Evolutionary conservation across 176 grass and related monocot species (phyloP), one percentile per base, ranked within the genome.

Genomic region (Bolboschoenus planiculmis): DNA sequence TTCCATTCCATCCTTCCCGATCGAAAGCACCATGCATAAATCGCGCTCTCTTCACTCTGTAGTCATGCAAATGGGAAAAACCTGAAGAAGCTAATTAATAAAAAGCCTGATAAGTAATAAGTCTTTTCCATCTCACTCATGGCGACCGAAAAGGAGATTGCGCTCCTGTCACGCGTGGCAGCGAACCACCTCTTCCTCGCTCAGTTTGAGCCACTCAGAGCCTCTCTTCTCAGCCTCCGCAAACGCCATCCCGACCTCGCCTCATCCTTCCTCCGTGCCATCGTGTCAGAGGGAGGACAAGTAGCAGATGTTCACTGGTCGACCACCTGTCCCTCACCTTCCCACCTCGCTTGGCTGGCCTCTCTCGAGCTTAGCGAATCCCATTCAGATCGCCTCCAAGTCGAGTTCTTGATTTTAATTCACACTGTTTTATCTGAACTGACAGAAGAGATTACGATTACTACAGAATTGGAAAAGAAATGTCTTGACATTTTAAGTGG

Each of bases 131-230:
- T 46, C 79, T 46, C 20, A 42, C 30, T 54, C 44, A 81, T 83
- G 21, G 86, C 87, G 79, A 50, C 80, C 75, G 92, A 97, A 65
- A 88, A 91, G 89, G 95, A 98, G 88, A 86, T 89, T 24, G 65
- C 73, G 30, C 83, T 95, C 44, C 92, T 98, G 46, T 84, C 92
- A 27, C 90, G 92, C 56, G 92, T 95, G 83, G 90, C 93, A 55
- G 82, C 90, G 46, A 94, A 98, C 82, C 90, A 98, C 85, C 92
- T 98, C 81, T 94, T 91, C 85, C 92, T 97, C 70, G 92, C 72
- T 60, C 92, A 98, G 84, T 98, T 98, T 84, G 95, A 98, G 82
- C 88, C 92, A 56, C 82, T 98, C 78, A 88, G 95, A 46, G 95
- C 92, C 33, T 75, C 86, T 50, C 90, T 98, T 3, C 90, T 98